Conservation (phyloP, 1,284 basidiomycete genomes). For the Cryptococcus sp. region DNA sequence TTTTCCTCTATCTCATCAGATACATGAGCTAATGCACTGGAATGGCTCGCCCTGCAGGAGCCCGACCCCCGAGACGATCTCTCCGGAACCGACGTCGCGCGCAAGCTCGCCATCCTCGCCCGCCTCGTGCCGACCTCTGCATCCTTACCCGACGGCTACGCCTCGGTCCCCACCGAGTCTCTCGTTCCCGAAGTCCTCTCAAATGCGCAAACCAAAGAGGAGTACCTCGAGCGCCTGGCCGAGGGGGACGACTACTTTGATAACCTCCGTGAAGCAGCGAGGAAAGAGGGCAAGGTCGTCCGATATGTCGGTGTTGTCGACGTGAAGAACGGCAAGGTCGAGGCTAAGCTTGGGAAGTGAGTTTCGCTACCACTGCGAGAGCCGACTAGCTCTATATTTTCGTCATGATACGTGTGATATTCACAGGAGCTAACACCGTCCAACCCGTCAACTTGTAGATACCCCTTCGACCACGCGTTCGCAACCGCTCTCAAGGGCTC, state of each 20-base stretch:
- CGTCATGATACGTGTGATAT: neutral
- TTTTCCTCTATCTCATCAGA: too few relatives aligned
- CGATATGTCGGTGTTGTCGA: conserved; percentile 96
- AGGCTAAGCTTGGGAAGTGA: conserved; percentile 84
- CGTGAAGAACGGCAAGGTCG: conserved; percentile 69
- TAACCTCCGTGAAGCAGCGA: conserved; percentile 73
- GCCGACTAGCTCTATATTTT: neutral
- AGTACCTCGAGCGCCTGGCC: conserved; percentile 77
- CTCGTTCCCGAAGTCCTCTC: conserved; percentile 79
- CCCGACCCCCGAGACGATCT: conserved; percentile 96
- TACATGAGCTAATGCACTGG: neutral
- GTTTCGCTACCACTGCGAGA: conserved; percentile 21
- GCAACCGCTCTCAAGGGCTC: conserved; percentile 92
- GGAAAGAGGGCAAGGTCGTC: conserved; percentile 75
- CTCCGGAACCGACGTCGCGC: conserved; percentile 93
- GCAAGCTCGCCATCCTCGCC: conserved; percentile 93
- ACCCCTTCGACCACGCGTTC: conserved; percentile 85
- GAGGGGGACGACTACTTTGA: conserved; percentile 84
- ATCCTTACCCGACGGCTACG: conserved; percentile 67
- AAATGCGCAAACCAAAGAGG: conserved; percentile 68
- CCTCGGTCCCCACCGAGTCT: conserved; percentile 78
- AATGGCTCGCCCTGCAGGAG: conserved; percentile 63
- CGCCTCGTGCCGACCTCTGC: conserved; percentile 63
- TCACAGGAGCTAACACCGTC: neutral
- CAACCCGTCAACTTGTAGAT: conserved; percentile 58